Base-by-base conservation (phyloP, 2,329 filamentous ascomycete species). In the Cryphonectria radicalis region DNA sequence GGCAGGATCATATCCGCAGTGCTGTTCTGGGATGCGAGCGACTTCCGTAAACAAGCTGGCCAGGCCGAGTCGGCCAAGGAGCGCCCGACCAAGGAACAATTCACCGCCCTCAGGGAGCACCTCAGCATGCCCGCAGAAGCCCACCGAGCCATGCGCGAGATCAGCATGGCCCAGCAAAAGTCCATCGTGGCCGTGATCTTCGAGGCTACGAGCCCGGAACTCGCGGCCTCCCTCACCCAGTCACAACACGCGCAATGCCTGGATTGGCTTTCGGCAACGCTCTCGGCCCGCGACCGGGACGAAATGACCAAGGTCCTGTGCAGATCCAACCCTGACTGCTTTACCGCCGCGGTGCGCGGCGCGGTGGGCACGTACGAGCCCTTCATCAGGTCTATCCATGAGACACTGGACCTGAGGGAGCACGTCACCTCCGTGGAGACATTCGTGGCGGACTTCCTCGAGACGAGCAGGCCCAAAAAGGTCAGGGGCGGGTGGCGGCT, bases 221-320 rank as follows among this genome's bases (percentile, higher is more conserved):
- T 87, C 6, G 78, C 82, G 1, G 77, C 81, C 0, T 80, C 83
- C 0, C 79, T 93, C 35, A 87, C 84, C 1, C 86, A 90, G 14
- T 75, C 81, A 13, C 89, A 93, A 74, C 92, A 95, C 74, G 80
- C 81, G 3, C 85, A 88, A 73, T 91, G 90, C 50, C 84, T 92
- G 62, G 89, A 92, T 70, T 95, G 93, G 79, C 89, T 93, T 74
- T 87, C 90, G 0, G 88, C 91, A 1, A 85, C 90, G n/a, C 86
- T 95, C 35, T 90, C 90, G 0, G 87, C 93, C 11, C 88, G 90
- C 50, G 93, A 96, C 77, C 88, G 93, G n/a, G 89, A 93, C 70
- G 87, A 90, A 75, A 89, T 95, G 65, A 88, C 89, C 17, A 84
- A 86, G 17, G 87, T 89, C 0, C 81, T 94, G 19, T 95, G 93